Base-by-base conservation (phyloP, 768 basidiomycete genomes). In the Amanita rimosa region DNA sequence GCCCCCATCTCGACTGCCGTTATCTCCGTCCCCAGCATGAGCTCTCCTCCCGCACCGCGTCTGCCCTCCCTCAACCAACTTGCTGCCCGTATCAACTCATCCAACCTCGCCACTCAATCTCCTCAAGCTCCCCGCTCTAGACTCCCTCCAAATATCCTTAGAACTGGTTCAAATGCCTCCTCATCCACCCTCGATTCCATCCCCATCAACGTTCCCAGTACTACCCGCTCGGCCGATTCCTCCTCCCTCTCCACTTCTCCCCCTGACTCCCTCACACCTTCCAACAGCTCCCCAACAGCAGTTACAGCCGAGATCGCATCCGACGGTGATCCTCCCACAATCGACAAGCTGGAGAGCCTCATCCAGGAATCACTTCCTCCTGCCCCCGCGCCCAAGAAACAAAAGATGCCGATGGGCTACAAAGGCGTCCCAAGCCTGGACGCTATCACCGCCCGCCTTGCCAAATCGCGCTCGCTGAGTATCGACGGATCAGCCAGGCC, bases 381-480 rank as follows among this genome's bases (percentile, higher is more conserved):
- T n/a, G 24, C 16, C 13, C 24, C 3, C 3, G 24, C 8, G 24
- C 41, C 41, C 26, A 43, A 43, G 27, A 66, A 64, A 51, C 59
- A 60, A 53, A 71, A 69, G 57, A 66, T 71, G n/a, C 48, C 48
- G 10, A 9, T 43, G 27, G 88, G 88, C 19, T 91, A 88, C 66
- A 91, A 89, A 79, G 90, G 89, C 58, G 85, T 91, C 38, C 89
- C 89, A 11, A 80, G 77, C 53, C 75, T 92, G 47, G 87, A 90
- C 59, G 85, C 84, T 24, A 91, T 92, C 67, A 85, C 88, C 1
- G 83, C 83, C 27, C 78, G 84, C 33, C 67, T 90, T 50, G 84
- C 80, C 46, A 84, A 84, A 66, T 71, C 82, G 24, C 70, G 83
- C 46, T 71, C 79, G 31, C 71, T 89, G 52, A 77, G 75, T 55